These are phyloP conservation scores for Microthyrium microscopicum DNA, from an alignment of 2,329 filamentous ascomycete species.

Conservation along the genomic window DNA sequence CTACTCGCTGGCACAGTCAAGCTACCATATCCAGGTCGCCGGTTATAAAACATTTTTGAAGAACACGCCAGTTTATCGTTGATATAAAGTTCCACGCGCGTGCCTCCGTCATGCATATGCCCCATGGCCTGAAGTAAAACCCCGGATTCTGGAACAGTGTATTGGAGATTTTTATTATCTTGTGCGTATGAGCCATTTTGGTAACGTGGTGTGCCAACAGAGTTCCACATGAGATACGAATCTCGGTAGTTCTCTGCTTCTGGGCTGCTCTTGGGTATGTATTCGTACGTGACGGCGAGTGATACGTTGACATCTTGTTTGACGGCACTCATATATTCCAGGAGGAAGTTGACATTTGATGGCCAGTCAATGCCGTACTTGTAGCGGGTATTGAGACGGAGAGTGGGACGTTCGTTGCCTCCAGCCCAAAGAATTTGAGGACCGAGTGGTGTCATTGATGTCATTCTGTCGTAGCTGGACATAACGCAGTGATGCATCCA, in stretches of 20 bases:
- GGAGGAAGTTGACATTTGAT: not conserved
- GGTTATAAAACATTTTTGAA: constrained; percentile 3
- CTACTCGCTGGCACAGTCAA: not conserved
- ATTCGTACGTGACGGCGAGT: constrained; percentile 2
- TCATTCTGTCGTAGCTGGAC: not conserved
- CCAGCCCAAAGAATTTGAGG: not conserved
- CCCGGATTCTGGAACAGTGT: too few species aligned
- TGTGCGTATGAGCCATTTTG: too few species aligned
- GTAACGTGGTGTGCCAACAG: not conserved
- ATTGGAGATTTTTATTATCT: too few species aligned
- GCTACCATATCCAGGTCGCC: not conserved
- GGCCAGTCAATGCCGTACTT: constrained; percentile 3
- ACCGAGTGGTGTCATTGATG: not conserved
- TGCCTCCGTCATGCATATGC: constrained; percentile 2
- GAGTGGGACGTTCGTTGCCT: constrained; percentile 3
- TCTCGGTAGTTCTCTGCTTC: not conserved
- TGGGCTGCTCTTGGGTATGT: not conserved
- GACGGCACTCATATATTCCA: constrained; percentile 1
- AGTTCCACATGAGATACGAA: not conserved
- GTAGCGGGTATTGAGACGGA: constrained; percentile 1
- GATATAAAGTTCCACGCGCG: not conserved
- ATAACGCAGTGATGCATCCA: not conserved
- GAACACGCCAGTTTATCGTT: not conserved
- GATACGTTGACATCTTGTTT: not conserved
- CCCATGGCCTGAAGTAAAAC: constrained; percentile 3